Conservation (phyloP, 1,284 basidiomycete genomes). For the Pholiota adiposa region DNA sequence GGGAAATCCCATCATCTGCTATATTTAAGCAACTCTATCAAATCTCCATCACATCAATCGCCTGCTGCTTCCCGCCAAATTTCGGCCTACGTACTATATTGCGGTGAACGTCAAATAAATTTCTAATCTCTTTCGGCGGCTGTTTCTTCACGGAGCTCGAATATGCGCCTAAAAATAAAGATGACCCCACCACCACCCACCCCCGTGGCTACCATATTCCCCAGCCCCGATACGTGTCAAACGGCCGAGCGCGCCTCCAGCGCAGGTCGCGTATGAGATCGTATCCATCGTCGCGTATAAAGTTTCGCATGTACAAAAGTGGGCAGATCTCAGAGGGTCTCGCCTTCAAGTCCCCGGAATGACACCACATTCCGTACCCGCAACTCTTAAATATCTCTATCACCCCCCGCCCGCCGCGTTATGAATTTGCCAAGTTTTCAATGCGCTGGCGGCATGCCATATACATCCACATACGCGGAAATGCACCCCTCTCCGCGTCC, state of each 20-base stretch:
- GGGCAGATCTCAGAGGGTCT: no score
- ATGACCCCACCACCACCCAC: no score
- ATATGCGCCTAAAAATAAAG: background rate
- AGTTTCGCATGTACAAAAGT: no score
- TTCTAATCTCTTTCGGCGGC: background rate
- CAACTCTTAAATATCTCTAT: no score
- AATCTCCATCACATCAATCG: background rate
- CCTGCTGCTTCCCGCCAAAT: no score
- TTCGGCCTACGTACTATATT: background rate
- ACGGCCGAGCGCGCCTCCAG: background rate
- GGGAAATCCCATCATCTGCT: background rate
- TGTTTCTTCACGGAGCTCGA: background rate
- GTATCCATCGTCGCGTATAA: no score
- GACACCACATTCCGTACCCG: no score
- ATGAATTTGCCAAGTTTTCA: no score
- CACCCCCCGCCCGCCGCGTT: no score
- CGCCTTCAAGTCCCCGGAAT: no score
- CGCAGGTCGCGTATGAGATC: background rate
- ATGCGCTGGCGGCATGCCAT: no score
- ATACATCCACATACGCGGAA: background rate
- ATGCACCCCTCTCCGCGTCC: background rate
- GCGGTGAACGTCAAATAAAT: background rate
- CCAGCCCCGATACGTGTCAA: background rate
- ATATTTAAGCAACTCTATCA: no score
- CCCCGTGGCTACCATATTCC: background rate